Evolutionary conservation across 371 early-diverging fungal genomes (phyloP).

Genomic region (Syncephalastrum monosporum): DNA sequence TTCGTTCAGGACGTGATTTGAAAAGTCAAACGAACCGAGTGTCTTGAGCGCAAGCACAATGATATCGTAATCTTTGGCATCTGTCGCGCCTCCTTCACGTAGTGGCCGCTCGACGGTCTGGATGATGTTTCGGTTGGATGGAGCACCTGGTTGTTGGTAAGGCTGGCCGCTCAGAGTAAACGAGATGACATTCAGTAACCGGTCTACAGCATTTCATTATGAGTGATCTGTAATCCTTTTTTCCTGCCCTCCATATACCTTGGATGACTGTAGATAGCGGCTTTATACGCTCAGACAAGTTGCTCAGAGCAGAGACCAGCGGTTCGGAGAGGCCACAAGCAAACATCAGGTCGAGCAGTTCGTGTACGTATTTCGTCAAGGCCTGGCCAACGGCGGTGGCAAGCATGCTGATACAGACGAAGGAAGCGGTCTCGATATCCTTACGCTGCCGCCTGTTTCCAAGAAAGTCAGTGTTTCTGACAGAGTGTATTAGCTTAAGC

Average conservation of each 20-base stretch:
- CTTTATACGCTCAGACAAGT: conserved; percentile 81
- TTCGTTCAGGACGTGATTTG: conserved; percentile 80
- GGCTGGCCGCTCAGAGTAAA: conserved; percentile 82
- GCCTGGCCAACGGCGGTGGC: conserved; percentile 90
- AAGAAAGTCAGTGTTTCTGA: background rate
- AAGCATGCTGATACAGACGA: conserved; percentile 86
- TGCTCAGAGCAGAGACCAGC: conserved; percentile 78
- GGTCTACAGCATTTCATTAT: conserved; percentile 47
- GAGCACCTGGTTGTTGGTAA: conserved; percentile 83
- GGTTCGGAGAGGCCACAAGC: conserved; percentile 82
- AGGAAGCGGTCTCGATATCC: conserved; percentile 70
- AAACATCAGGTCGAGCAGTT: conserved; percentile 91
- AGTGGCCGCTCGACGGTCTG: conserved; percentile 44
- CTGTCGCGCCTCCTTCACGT: conserved; percentile 48
- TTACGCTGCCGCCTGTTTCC: conserved; percentile 52
- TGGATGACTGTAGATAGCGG: conserved; percentile 86
- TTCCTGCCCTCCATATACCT: conserved; percentile 45
- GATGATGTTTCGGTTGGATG: conserved; percentile 41
- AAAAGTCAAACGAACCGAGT: conserved; percentile 88
- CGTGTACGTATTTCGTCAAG: conserved; percentile 83
- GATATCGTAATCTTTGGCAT: conserved; percentile 71
- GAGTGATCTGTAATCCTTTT: background rate
- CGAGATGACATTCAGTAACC: conserved; percentile 88
- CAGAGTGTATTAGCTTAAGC: background rate
- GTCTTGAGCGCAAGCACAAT: conserved; percentile 87